A percentile compares a stretch with the other conserved stretches of the same genome.
These are phyloP conservation scores for Fagus sylvatica DNA, from an alignment of 306 rosid genomes.

Conservation along the genomic window DNA sequence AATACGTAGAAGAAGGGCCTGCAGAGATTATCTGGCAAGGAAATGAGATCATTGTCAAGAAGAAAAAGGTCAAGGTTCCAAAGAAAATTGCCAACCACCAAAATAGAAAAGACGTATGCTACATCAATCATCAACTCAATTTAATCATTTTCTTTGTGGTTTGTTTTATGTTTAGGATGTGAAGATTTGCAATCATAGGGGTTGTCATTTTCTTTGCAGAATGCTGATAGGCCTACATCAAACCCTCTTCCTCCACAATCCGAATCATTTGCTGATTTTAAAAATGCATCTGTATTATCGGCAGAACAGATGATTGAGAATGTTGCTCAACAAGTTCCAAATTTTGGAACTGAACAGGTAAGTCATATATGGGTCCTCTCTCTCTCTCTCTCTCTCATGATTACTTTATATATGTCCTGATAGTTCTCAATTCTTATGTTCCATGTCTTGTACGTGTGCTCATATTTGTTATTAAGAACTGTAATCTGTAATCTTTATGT, in stretches of 20 bases:
- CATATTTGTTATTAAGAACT: too few species aligned
- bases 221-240: conserved; percentile 64
- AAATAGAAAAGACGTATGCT: conserved; percentile 41
- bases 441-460: not conserved
- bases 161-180: conserved; percentile 6
- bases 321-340: conserved; percentile 71
- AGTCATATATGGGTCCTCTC: not conserved
- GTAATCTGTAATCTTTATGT: not conserved
- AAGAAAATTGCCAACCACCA: conserved; percentile 30
- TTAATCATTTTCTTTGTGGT: conserved; percentile 2
- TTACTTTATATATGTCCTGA: conserved; percentile 1
- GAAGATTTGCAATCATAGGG: conserved; percentile 19
- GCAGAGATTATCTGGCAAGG: conserved; percentile 86
- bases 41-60: conserved; percentile 75
- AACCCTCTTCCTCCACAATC: conserved; percentile 90
- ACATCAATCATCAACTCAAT: not conserved
- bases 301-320: conserved; percentile 40
- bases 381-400: not conserved
- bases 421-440: conserved; percentile 12
- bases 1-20: conserved; percentile 69
- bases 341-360: conserved; percentile 94
- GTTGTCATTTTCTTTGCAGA: conserved; percentile 30
- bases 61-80: conserved; percentile 61
- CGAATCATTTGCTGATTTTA: conserved; percentile 40
- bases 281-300: conserved; percentile 26